Evolutionary conservation across 176 grass and related monocot species (phyloP), one percentile per base, ranked within the genome.

Genomic region (Rhynchospora pubera): DNA sequence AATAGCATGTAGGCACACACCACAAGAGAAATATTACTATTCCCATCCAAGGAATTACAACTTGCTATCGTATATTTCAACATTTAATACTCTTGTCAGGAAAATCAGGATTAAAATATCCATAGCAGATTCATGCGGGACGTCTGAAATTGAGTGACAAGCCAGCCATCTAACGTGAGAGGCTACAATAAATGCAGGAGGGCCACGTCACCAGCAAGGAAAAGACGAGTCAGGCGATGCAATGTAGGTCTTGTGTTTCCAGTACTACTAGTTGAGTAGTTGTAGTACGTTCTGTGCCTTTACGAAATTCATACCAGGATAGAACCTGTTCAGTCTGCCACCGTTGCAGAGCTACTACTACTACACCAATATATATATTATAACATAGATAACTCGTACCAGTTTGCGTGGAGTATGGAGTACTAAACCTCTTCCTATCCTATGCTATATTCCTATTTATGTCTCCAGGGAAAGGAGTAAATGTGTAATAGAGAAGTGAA

Each of bases 221-320:
- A 39, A 60, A 57, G 77, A 79, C 77, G 60, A 60, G 16, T 52
- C 70, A 48, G 34, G 34, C 34, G 4, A 39, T 39, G 30, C 43
- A 75, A 75, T 75, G 19, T 32, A 75, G 70, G 45, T 75, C n/a
- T 75, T 75, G 6, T 67, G 24, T 24, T 6, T 70, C 12, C 0
- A 39, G 34, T 39, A 39, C 34, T 39, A 39, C 3, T 39, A 39
- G 34, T 39, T 4, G 4, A 39, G 1, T 39, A 39, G 34, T 39
- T 4, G 4, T 16, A 11, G 45, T 75, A 75, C 70, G 42, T 43
- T 75, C 1, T 44, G 42, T 28, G 42, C 18, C 43, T 50, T 15
- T 78, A 78, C 22, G 50, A 22, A 13, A 50, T 78, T 57, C 44
- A 80, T 81, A 65, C 32, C 53, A 81, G 79, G 79, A 82, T 82